These are phyloP conservation scores for Aristolochia fimbriata DNA, from an alignment of 164 flowering plant genomes.

Conservation along the genomic window DNA sequence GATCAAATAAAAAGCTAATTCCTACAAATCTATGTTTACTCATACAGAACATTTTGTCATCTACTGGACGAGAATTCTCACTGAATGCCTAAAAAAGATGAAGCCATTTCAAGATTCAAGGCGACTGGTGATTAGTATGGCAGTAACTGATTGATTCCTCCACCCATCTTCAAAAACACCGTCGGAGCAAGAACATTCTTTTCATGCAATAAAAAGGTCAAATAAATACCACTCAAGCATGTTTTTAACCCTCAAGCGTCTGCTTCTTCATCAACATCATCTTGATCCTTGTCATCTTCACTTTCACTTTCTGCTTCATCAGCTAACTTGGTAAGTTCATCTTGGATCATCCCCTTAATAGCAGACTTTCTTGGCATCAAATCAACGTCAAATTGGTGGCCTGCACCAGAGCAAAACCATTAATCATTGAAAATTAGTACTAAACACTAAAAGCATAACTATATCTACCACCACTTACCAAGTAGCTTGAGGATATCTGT, in stretches of 20 bases:
- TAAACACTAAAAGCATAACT: neutral
- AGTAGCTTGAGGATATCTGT: constrained; percentile 71
- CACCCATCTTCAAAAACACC: neutral
- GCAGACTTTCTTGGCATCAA: constrained; percentile 58
- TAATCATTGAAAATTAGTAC: too few species aligned
- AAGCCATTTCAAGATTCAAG: too few species aligned
- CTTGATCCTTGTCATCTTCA: constrained; percentile 16
- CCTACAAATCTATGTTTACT: constrained; percentile 8
- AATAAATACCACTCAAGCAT: constrained; percentile 1
- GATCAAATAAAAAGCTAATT: constrained; percentile 5
- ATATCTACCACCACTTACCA: constrained; percentile 26
- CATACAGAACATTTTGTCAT: constrained; percentile 4
- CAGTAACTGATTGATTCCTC: neutral
- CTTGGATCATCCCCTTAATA: constrained; percentile 75
- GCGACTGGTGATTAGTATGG: too few species aligned
- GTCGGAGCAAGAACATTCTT: neutral
- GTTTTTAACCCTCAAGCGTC: constrained; percentile 1
- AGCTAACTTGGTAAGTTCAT: constrained; percentile 84
- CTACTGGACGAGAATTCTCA: too few species aligned
- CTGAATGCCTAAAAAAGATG: too few species aligned
- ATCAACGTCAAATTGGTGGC: constrained; percentile 45
- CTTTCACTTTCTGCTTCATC: constrained; percentile 36
- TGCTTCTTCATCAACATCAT: constrained; percentile 9
- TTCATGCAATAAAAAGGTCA: too few species aligned
- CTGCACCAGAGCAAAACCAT: constrained; percentile 26